Conservation (phyloP, 805 yeast species). For the Sugiyamaella mastotermitis region DNA sequence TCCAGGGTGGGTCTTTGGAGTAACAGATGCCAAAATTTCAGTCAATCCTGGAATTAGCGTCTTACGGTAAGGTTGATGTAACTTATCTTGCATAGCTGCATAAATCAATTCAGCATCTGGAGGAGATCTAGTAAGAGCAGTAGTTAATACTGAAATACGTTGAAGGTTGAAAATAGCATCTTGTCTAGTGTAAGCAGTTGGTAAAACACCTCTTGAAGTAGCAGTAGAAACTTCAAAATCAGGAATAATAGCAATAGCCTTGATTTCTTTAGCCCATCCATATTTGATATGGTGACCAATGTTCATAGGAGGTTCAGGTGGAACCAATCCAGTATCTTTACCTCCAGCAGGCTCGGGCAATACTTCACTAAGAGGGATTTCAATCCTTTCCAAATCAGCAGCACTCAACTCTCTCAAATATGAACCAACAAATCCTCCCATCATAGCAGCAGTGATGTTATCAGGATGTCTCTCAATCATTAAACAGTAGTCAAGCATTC, state of each 20-base stretch:
- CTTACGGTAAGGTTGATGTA: slow-evolving; percentile 96
- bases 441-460: slow-evolving; percentile 97
- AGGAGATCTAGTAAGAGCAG: slow-evolving; percentile 79
- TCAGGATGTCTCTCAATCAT: slow-evolving; percentile 99
- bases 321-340: slow-evolving; percentile 57
- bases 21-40: slow-evolving; percentile 70
- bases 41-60: slow-evolving; percentile 86
- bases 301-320: slow-evolving; percentile 76
- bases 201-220: slow-evolving; percentile 82
- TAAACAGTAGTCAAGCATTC: slow-evolving; percentile 89
- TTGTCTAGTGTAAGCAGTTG: slow-evolving; percentile 64
- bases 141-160: slow-evolving; percentile 85
- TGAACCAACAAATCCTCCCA: slow-evolving; percentile 98
- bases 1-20: slow-evolving; percentile 79
- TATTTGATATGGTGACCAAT: slow-evolving; percentile 88
- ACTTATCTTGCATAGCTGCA: slow-evolving; percentile 93
- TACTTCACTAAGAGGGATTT: slow-evolving; percentile 79
- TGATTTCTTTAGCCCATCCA: slow-evolving; percentile 72
- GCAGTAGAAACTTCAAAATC: slow-evolving; percentile 94
- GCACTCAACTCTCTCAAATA: slow-evolving; percentile 75
- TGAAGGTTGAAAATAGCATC: slow-evolving; percentile 92
- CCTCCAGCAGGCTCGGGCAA: slow-evolving; percentile 75
- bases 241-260: slow-evolving; percentile 89
- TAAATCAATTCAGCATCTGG: slow-evolving; percentile 80
- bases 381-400: slow-evolving; percentile 66